Evolutionary conservation across 139 green algal genomes (phyloP).

Genomic region (Micractinium conductrix): DNA sequence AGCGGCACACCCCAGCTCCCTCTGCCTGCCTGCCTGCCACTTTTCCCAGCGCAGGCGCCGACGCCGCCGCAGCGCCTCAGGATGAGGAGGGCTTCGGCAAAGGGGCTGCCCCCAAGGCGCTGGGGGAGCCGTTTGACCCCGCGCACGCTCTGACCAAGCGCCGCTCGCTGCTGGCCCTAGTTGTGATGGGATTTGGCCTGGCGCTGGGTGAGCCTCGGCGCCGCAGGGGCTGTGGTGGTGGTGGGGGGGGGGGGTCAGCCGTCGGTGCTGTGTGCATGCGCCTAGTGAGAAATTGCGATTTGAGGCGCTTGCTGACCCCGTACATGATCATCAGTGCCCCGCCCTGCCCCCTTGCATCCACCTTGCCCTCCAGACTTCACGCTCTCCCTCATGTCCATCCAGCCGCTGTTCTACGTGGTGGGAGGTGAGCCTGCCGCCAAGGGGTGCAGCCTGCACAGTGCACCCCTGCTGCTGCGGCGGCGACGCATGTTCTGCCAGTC

Average conservation of each 20-base stretch:
- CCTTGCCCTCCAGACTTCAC: neutral
- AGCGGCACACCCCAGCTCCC: too few species aligned
- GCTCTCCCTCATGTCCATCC: neutral
- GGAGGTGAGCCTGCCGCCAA: too few species aligned
- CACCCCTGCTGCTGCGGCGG: too few species aligned
- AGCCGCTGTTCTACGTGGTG: neutral
- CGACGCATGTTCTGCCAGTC: too few species aligned
- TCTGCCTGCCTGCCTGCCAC: neutral
- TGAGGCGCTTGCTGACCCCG: too few species aligned
- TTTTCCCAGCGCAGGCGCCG: neutral
- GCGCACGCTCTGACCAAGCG: constrained; percentile 20
- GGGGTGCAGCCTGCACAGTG: too few species aligned
- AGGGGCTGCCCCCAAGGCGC: neutral
- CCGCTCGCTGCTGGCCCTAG: constrained; percentile 9
- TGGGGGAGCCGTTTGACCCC: neutral
- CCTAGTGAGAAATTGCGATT: too few species aligned
- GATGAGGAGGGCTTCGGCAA: constrained; percentile 16
- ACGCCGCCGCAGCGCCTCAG: neutral
- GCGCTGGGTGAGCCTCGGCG: constrained; percentile 16
- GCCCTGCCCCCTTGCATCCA: too few species aligned
- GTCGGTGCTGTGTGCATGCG: too few species aligned
- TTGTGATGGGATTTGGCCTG: constrained; percentile 31
- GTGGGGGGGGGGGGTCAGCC: too few species aligned
- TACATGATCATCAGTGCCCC: too few species aligned
- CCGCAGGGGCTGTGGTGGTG: too few species aligned